Evolutionary conservation across 192 early-diverging fungal genomes (phyloP).

Genomic region (Linnemannia elongata): DNA sequence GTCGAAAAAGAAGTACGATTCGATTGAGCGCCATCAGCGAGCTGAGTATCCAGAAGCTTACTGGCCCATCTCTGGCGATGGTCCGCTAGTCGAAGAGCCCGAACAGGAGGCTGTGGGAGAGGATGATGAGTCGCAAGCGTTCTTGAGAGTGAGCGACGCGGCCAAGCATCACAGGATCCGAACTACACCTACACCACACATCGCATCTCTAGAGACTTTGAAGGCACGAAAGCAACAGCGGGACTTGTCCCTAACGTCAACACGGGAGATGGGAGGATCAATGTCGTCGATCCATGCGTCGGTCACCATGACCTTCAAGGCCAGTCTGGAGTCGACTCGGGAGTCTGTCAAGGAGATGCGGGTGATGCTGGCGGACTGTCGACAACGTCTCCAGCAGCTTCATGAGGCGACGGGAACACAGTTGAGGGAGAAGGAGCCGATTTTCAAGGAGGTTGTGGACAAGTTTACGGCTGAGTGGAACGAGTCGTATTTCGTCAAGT

Average conservation of each 20-base stretch:
- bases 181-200: background rate
- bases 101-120: constrained; percentile 20
- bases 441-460: constrained; percentile 52
- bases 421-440: constrained; percentile 35
- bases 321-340: constrained; percentile 31
- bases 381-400: constrained; percentile 27
- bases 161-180: background rate
- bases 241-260: constrained; percentile 23
- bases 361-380: constrained; percentile 36
- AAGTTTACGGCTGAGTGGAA: constrained; percentile 54
- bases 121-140: background rate
- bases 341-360: constrained; percentile 45
- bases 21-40: constrained; percentile 29
- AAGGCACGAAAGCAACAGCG: constrained; percentile 28
- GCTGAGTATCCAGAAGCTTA: background rate
- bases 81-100: constrained; percentile 20
- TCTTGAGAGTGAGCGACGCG: background rate
- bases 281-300: constrained; percentile 35
- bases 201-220: background rate
- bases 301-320: constrained; percentile 18
- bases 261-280: constrained; percentile 13
- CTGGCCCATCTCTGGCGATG: constrained; percentile 9
- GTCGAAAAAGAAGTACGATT: constrained; percentile 14
- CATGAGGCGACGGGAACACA: constrained; percentile 32
- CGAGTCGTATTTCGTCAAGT: constrained; percentile 47